Conservation (phyloP, 352 stramenopile species). For the Phytopythium chamaehyphon region DNA sequence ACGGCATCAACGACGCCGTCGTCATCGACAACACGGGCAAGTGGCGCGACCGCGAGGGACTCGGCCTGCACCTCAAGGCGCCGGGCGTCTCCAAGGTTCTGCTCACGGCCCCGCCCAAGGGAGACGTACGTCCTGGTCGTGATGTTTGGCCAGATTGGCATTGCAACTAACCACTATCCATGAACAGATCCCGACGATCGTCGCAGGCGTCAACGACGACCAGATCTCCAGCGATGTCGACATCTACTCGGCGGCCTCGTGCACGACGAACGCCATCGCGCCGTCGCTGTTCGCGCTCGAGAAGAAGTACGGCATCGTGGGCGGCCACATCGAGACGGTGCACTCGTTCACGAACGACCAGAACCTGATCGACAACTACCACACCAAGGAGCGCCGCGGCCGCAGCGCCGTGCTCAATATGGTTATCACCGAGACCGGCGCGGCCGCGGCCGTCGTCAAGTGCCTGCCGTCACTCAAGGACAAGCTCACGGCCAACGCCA, state of each 20-base stretch:
- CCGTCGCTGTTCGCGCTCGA: conserved; percentile 71
- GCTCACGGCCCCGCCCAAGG: conserved; percentile 73
- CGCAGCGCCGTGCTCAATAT: conserved; percentile 87
- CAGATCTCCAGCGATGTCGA: conserved; percentile 44
- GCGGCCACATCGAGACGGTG: conserved; percentile 85
- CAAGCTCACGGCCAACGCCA: conserved; percentile 98
- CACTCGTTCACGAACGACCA: conserved; percentile 91
- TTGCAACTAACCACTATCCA: neutral
- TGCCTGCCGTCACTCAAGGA: conserved; percentile 92
- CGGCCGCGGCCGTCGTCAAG: conserved; percentile 78
- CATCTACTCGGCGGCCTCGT: conserved; percentile 81
- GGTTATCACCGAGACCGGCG: conserved; percentile 87
- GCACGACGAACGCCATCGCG: conserved; percentile 85
- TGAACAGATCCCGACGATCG: conserved; percentile 52
- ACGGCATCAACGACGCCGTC: conserved; percentile 83
- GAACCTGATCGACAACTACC: conserved; percentile 88
- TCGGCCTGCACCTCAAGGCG: conserved; percentile 73
- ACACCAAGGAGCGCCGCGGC: conserved; percentile 83
- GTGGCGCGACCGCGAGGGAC: conserved; percentile 63
- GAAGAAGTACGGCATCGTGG: conserved; percentile 78
- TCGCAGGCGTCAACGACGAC: conserved; percentile 78
- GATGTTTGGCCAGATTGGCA: too few species aligned
- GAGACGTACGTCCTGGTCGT: conserved; percentile 19
- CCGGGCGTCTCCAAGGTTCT: conserved; percentile 79
- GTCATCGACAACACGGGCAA: conserved; percentile 89